These are phyloP conservation scores for Gossypioides kirkii DNA, from an alignment of 345 rosid genomes.

Conservation along the genomic window DNA sequence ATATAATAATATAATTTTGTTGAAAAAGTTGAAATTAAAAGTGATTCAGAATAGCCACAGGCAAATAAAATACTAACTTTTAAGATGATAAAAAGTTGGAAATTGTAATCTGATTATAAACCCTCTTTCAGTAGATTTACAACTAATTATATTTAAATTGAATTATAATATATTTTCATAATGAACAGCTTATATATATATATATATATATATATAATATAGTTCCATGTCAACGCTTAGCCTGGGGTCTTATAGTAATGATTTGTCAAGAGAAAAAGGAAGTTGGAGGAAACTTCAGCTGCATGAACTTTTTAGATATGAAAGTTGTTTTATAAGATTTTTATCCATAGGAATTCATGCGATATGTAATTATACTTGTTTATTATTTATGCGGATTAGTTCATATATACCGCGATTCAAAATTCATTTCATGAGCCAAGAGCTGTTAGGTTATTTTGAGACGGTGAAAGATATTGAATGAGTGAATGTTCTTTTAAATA, in stretches of 20 bases:
- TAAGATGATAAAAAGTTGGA: background rate
- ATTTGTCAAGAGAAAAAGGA: background rate
- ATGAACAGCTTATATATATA: background rate
- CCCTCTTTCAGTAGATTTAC: no score
- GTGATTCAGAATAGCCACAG: conserved; percentile 1
- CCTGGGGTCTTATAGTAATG: conserved; percentile 28
- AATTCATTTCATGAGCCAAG: no score
- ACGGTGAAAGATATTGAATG: no score
- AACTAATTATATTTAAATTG: background rate
- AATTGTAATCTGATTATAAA: no score
- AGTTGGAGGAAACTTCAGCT: no score
- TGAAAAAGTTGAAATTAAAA: conserved; percentile 9
- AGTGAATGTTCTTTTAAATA: no score
- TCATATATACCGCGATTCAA: no score
- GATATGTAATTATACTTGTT: no score
- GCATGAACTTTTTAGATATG: background rate
- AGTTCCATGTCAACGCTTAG: conserved; percentile 19
- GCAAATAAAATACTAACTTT: background rate
- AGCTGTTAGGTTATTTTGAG: no score
- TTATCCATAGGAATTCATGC: no score
- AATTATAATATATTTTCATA: conserved; percentile 1
- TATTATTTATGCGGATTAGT: no score
- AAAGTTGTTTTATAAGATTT: background rate
- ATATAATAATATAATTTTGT: background rate
- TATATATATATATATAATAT: no score